These are phyloP conservation scores for Ailanthus altissimus DNA, from an alignment of 345 rosid species.

Conservation along the genomic window DNA sequence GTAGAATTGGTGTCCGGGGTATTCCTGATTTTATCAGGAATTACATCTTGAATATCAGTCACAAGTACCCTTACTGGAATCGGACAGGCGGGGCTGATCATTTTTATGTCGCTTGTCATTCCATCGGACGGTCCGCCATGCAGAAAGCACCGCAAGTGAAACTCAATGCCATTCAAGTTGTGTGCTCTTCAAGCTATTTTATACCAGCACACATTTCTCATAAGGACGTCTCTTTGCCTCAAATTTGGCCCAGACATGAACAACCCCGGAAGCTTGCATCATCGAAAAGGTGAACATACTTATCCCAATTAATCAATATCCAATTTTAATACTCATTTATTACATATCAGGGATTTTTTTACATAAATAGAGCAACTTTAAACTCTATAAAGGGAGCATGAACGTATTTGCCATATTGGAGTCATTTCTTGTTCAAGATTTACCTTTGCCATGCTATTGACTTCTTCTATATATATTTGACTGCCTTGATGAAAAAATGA, in stretches of 20 bases:
- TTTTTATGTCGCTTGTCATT: constrained; percentile 66
- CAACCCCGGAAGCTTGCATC: constrained; percentile 48
- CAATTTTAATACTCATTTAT: neutral
- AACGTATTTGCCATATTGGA: neutral
- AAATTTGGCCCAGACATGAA: constrained; percentile 61
- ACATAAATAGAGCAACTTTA: no score
- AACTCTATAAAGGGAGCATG: neutral
- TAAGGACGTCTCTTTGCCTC: constrained; percentile 63
- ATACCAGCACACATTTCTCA: constrained; percentile 56
- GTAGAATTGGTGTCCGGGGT: constrained; percentile 37
- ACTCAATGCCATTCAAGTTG: constrained; percentile 57
- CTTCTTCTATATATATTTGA: neutral
- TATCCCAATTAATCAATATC: neutral
- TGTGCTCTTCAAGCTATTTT: constrained; percentile 66
- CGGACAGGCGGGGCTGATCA: constrained; percentile 64
- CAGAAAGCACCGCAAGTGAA: constrained; percentile 39
- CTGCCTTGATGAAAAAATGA: neutral
- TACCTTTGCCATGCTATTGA: neutral
- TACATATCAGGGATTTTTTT: neutral
- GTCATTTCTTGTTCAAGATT: neutral
- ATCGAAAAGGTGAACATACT: constrained; percentile 42
- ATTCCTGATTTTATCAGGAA: constrained; percentile 43
- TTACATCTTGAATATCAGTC: constrained; percentile 44
- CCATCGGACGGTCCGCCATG: constrained; percentile 54
- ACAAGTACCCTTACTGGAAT: constrained; percentile 61